These are phyloP conservation scores for Aleurites moluccanus DNA, from an alignment of 441 rosid species.

Conservation along the genomic window DNA sequence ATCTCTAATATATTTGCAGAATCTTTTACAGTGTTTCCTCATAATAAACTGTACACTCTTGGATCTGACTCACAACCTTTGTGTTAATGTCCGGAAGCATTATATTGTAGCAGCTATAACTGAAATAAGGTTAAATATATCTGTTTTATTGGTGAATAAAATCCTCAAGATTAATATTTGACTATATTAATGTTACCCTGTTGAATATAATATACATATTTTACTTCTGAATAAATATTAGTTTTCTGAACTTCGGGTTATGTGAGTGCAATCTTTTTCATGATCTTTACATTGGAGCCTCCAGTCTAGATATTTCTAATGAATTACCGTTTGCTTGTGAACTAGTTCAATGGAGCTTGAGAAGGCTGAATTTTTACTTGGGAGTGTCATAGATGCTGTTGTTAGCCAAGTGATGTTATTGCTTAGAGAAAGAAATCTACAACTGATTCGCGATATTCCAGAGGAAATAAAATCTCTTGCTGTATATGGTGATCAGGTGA, in stretches of 20 bases:
- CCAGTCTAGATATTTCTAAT: constrained; percentile 17
- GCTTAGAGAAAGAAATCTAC: constrained; percentile 73
- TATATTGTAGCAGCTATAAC: not conserved
- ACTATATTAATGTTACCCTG: not conserved
- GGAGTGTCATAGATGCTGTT: constrained; percentile 81
- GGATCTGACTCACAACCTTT: not conserved
- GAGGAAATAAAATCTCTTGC: constrained; percentile 76
- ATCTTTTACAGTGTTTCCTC: too few relatives aligned
- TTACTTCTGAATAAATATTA: not conserved
- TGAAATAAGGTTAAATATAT: not conserved
- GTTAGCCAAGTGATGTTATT: constrained; percentile 89
- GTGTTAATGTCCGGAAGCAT: not conserved
- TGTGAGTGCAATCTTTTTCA: constrained; percentile 8
- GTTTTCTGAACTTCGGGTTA: not conserved
- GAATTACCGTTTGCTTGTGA: constrained; percentile 27
- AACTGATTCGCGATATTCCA: constrained; percentile 89
- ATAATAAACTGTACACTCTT: not conserved
- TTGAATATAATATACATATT: not conserved
- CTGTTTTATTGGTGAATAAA: not conserved
- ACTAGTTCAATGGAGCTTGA: constrained; percentile 73
- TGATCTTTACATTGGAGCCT: not conserved
- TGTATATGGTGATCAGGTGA: constrained; percentile 82
- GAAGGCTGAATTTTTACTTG: constrained; percentile 69
- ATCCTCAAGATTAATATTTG: not conserved
- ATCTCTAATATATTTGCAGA: not conserved